A percentile compares a stretch with the other conserved stretches of the same genome.
These are phyloP conservation scores for Pistacia integerrima DNA, from an alignment of 345 rosid genomes.

Conservation along the genomic window DNA sequence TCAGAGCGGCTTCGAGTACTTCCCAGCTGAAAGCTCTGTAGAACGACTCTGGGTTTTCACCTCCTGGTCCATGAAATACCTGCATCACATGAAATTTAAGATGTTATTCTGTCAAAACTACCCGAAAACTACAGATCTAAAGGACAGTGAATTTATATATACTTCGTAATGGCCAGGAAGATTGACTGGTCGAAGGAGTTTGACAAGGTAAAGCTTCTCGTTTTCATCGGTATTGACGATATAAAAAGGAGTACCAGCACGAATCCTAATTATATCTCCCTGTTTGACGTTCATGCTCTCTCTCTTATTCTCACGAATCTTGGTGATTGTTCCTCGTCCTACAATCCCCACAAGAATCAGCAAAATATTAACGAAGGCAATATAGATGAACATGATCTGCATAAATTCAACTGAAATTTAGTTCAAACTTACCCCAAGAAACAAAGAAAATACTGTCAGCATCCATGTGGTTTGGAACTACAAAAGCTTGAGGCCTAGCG, in stretches of 20 bases:
- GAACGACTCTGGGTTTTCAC: slow-evolving; percentile 40
- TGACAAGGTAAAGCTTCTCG: slow-evolving; percentile 36
- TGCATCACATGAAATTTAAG: slow-evolving; percentile 3
- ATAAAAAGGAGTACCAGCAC: slow-evolving; percentile 43
- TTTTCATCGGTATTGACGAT: slow-evolving; percentile 37
- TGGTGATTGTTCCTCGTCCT: slow-evolving; percentile 48
- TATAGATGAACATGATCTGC: background rate
- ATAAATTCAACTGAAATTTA: background rate
- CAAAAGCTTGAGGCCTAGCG: slow-evolving; percentile 37
- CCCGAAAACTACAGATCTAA: no score
- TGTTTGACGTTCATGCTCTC: slow-evolving; percentile 32
- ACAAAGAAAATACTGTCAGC: slow-evolving; percentile 41
- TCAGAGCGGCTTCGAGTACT: slow-evolving; percentile 52
- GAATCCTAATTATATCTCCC: slow-evolving; percentile 40
- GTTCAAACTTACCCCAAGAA: slow-evolving; percentile 28
- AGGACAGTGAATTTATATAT: background rate
- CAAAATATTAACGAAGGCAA: background rate
- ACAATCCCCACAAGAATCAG: background rate
- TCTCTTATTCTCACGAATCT: slow-evolving; percentile 33
- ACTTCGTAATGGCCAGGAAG: slow-evolving; percentile 38
- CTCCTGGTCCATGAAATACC: slow-evolving; percentile 38
- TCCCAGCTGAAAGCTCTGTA: slow-evolving; percentile 46
- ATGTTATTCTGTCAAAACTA: no score
- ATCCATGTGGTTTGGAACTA: slow-evolving; percentile 44
- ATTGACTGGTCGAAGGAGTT: slow-evolving; percentile 42